A percentile compares a stretch with the other conserved stretches of the same genome.
Conservation (phyloP, 1,284 basidiomycete genomes). For the Wallemia hederae region DNA sequence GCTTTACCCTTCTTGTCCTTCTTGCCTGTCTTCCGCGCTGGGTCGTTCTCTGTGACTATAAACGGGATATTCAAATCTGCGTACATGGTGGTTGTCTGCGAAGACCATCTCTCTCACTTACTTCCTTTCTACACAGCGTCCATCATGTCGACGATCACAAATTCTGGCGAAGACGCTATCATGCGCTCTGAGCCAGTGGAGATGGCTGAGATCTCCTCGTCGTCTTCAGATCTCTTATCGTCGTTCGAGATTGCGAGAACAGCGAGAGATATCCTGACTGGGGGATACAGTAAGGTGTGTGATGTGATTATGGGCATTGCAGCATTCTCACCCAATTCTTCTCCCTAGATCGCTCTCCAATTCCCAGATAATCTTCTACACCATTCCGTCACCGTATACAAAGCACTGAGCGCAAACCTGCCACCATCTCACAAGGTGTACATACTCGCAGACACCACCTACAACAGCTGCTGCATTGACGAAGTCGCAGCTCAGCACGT, state of each 20-base stretch:
- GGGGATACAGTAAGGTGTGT: neutral
- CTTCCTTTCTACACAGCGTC: no score
- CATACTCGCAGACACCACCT: conserved; percentile 19
- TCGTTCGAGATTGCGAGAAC: neutral
- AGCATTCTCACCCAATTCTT: no score
- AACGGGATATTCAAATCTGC: neutral
- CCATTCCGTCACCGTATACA: conserved; percentile 17
- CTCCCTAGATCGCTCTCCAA: conserved; percentile 15
- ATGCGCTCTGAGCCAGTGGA: no score
- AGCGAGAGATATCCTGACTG: neutral
- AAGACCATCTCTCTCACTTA: no score
- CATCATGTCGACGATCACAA: neutral
- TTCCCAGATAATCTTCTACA: conserved; percentile 19
- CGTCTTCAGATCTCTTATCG: no score
- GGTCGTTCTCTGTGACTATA: neutral
- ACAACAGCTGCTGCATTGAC: conserved; percentile 19
- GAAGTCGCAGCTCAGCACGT: conserved; percentile 20
- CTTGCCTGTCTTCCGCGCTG: no score
- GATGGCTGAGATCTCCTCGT: no score
- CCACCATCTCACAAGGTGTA: conserved; percentile 12
- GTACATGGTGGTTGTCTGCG: neutral
- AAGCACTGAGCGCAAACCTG: conserved; percentile 9
- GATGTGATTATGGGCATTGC: no score
- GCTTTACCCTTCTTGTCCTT: neutral
- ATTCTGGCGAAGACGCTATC: neutral